Evolutionary conservation across 192 early-diverging fungal species (phyloP), one percentile per base, ranked within the genome.

Genomic region (Backusella tarrabulga): DNA sequence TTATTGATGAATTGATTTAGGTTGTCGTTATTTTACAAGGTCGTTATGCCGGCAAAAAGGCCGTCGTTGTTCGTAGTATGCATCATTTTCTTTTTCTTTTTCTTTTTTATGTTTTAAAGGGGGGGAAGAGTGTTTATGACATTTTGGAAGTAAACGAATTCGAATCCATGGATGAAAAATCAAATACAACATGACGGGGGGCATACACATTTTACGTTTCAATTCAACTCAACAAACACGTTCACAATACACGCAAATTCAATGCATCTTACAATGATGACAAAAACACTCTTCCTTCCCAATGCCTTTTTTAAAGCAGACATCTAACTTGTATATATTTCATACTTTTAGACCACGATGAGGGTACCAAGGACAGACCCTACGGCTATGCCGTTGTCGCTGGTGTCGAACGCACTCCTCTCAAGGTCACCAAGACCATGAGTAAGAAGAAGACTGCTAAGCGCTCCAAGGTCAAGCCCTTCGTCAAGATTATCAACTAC

Each of bases 41-140:
- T 80, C 95, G 98, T 76, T 95, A 95, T 83, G 98, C 98, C 87
- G 98, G 98, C 83, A 98, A 97, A 92, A 99, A 99, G 91, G 97
- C 97, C 83, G 97, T 99, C 82, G 96, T 99, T 80, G 93, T 99
- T 85, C 97, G 96, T 89, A 94, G 83, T 84, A 80, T 44, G 79
- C 69, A 79, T 78, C 23, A 34, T 82, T 78, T 87, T 83, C 19
- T 32, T 50, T 63, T 38, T 32, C 41, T 63, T 38, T 32, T 36
- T 34, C 17, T 74, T 79, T 77, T 70, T 46, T 50, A 68, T 40
- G 32, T 32, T 32, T 35, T 41, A 9, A 40, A 5, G 34, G 19
- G 81, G 78, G 79, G 75, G 73, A 79, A 75, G 74, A 40, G 76
- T 73, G 76, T 81, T 76, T 77, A 26, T 26, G 54, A 56, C 21